These are phyloP conservation scores for Cladorrhinum sp. DNA, from an alignment of 2,329 filamentous ascomycete genomes.

Conservation along the genomic window DNA sequence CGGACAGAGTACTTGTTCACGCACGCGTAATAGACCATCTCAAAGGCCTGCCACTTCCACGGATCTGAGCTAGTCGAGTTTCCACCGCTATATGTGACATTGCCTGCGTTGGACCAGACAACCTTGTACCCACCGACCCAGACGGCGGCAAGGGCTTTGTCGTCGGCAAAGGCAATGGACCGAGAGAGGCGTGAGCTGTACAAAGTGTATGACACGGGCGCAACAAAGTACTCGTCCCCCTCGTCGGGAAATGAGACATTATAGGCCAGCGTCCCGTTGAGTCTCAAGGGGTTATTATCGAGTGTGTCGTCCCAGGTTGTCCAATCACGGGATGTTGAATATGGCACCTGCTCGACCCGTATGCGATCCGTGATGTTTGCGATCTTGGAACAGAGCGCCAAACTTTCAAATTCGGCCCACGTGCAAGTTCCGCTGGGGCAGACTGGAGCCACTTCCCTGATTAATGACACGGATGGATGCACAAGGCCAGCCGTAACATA, in stretches of 20 bases:
- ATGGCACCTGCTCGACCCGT: slow-evolving; percentile 1
- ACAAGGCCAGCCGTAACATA: slow-evolving; percentile 1
- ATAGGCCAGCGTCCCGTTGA: slow-evolving; percentile 11
- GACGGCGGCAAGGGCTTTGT: not conserved
- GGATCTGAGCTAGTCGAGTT: slow-evolving; percentile 4
- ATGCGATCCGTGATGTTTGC: slow-evolving; percentile 14
- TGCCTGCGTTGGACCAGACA: slow-evolving; percentile 6
- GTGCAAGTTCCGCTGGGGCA: slow-evolving; percentile 13
- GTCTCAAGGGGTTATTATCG: not conserved
- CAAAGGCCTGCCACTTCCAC: slow-evolving; percentile 5
- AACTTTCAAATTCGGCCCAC: slow-evolving; percentile 9
- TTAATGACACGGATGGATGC: not conserved
- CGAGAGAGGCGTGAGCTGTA: slow-evolving; percentile 5
- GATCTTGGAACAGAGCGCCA: slow-evolving; percentile 13
- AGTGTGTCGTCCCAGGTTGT: slow-evolving; percentile 7
- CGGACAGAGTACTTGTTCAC: slow-evolving; percentile 5
- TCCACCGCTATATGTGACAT: slow-evolving; percentile 3
- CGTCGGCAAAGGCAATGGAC: slow-evolving; percentile 4
- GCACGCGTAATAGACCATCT: slow-evolving; percentile 7
- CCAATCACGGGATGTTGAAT: slow-evolving; percentile 13
- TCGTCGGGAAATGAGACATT: slow-evolving; percentile 7
- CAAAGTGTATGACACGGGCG: slow-evolving; percentile 5
- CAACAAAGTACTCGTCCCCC: slow-evolving; percentile 3
- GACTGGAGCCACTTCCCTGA: not conserved
- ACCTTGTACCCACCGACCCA: slow-evolving; percentile 5